Percentiles rank a stretch among this genome's conserved stretches.
Evolutionary conservation across 768 basidiomycete genomes (phyloP).

Genomic region (Trametes sanguinea): DNA sequence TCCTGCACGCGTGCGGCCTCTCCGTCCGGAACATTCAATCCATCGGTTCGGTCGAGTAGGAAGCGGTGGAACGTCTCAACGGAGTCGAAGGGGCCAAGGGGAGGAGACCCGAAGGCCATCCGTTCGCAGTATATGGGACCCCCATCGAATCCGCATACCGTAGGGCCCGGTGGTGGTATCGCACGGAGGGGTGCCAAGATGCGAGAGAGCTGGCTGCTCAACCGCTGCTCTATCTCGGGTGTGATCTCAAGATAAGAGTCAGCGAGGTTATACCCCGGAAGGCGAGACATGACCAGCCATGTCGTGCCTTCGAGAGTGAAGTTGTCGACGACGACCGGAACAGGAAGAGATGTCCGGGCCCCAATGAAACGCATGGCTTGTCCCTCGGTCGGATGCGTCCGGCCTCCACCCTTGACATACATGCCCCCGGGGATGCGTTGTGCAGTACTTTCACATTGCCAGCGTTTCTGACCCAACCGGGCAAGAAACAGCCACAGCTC

Average conservation of each 20-base stretch:
- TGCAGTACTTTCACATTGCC: background rate
- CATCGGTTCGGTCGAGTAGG: background rate
- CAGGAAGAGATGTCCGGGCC: conserved; percentile 12
- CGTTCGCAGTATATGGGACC: conserved; percentile 16
- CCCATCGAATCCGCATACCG: conserved; percentile 13
- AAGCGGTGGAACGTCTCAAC: conserved; percentile 16
- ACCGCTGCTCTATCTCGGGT: background rate
- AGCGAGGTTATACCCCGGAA: conserved; percentile 14
- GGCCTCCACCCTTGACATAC: conserved; percentile 21
- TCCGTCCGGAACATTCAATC: background rate
- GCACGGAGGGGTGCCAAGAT: conserved; percentile 14
- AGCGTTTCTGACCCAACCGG: background rate
- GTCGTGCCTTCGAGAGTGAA: conserved; percentile 8
- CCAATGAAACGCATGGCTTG: conserved; percentile 12
- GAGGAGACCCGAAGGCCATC: conserved; percentile 7
- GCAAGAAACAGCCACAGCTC: background rate
- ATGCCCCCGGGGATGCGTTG: conserved; percentile 14
- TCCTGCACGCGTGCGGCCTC: conserved; percentile 8
- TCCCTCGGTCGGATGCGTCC: conserved; percentile 18
- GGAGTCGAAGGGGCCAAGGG: conserved; percentile 14
- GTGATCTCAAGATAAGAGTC: background rate
- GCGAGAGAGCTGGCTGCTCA: conserved; percentile 5
- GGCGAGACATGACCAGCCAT: conserved; percentile 20
- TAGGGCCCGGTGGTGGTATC: conserved; percentile 1
- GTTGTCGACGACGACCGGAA: conserved; percentile 25